Conservation (phyloP, 1,139 yeast genomes). For the Yamadazyma dushanensis region DNA sequence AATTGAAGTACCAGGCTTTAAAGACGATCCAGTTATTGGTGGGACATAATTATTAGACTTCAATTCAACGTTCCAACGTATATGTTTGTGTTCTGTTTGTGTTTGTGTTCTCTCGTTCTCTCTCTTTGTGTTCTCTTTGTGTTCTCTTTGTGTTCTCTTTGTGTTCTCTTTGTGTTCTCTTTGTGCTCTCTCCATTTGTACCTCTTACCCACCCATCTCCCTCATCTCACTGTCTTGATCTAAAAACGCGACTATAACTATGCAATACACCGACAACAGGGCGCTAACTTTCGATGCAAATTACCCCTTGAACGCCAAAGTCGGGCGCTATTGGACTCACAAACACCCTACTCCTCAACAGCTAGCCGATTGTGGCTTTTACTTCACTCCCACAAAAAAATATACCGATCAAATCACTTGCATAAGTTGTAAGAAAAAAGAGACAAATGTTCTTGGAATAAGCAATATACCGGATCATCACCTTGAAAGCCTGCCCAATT, state of each 20-base stretch:
- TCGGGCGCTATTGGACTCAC: slow-evolving; percentile 18
- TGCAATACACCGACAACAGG: slow-evolving; percentile 22
- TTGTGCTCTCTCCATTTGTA: neutral
- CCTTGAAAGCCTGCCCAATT: slow-evolving; percentile 42
- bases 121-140: too few species aligned
- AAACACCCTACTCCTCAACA: slow-evolving; percentile 16
- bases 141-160: too few species aligned
- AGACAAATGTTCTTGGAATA: slow-evolving; percentile 34
- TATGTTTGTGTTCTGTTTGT: too few species aligned
- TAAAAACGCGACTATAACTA: too few species aligned
- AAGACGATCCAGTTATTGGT: slow-evolving; percentile 91
- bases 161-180: too few species aligned
- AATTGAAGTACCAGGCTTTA: slow-evolving; percentile 91
- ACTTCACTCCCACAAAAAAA: slow-evolving; percentile 56
- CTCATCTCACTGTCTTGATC: too few species aligned
- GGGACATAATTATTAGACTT: slow-evolving; percentile 55
- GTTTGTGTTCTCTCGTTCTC: too few species aligned
- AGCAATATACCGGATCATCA: slow-evolving; percentile 45
- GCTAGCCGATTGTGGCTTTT: slow-evolving; percentile 66
- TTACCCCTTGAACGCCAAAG: slow-evolving; percentile 13
- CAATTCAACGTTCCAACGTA: too few species aligned
- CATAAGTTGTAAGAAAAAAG: slow-evolving; percentile 54
- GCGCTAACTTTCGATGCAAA: slow-evolving; percentile 16
- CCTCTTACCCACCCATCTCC: too few species aligned
- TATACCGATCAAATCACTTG: slow-evolving; percentile 57